phyloP scores from a whole-genome alignment of 495 filamentous ascomycete species.

The Neurospora sp. region DNA sequence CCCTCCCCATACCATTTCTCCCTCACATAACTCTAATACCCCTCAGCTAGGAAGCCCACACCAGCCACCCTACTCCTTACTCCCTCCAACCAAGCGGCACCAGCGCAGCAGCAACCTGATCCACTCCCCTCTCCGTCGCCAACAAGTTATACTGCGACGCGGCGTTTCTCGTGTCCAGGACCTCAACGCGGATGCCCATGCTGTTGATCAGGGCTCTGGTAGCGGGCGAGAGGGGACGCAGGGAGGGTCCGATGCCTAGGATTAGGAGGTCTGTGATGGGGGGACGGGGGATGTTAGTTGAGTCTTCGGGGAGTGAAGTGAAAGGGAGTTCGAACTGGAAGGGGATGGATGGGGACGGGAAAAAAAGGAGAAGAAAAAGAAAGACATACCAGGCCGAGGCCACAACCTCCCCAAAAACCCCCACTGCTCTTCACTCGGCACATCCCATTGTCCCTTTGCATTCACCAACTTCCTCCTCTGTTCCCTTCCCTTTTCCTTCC shows the following conservation, averaged over 20 bases:
- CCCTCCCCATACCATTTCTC: neutral
- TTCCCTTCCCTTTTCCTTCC: neutral
- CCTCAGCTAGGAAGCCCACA: no score
- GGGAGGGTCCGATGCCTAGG: conserved; percentile 67
- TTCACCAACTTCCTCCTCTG: conserved; percentile 47
- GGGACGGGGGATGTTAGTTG: neutral
- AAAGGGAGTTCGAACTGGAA: no score
- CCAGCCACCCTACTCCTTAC: neutral
- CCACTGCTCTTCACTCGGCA: conserved; percentile 52
- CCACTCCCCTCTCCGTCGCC: conserved; percentile 71
- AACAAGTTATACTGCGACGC: conserved; percentile 83
- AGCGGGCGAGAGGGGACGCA: conserved; percentile 64
- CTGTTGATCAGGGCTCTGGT: conserved; percentile 60
- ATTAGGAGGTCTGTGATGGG: conserved; percentile 66
- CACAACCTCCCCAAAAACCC: conserved; percentile 69
- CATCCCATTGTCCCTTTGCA: conserved; percentile 70
- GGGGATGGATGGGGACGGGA: no score
- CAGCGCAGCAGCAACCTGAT: conserved; percentile 77
- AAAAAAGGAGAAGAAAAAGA: conserved; percentile 4
- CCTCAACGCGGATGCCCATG: conserved; percentile 76
- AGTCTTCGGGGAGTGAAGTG: no score
- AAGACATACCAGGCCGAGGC: conserved; percentile 76
- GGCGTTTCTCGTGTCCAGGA: conserved; percentile 89
- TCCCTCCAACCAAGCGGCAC: conserved; percentile 79
- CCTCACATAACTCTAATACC: no score